Evolutionary conservation across 176 grass and related monocot species (phyloP), one percentile per base, ranked within the genome.

Genomic region (Panicum miliaceum): DNA sequence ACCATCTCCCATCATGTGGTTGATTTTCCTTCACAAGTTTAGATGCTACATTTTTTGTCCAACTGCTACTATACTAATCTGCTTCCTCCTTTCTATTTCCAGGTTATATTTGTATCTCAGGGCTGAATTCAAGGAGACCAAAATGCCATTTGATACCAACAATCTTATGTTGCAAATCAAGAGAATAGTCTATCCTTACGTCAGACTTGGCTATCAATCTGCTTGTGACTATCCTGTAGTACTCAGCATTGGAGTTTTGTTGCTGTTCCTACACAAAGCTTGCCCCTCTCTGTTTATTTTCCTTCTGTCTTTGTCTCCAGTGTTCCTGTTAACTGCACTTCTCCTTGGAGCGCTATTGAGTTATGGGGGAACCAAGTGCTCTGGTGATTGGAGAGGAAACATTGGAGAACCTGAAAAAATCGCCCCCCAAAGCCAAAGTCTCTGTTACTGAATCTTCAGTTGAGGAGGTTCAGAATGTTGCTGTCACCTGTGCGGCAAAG

Each of bases 261-360:
- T 92, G 15, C 70, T 94, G 13, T 53, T 89, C 29, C 47, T 94
- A 3, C 88, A 81, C 27, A 82, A 8, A 26, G 20, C 67, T 16
- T 92, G 71, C 25, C 92, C 78, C 58, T 13, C 77, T 36, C 82
- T 86, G 10, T 59, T 85, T 4, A 6, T 8, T 29, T 58, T 82
- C 46, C 14, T 85, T 1, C 5, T 82, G 75, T 59, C 63, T 59
- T 91, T 83, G 25, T 89, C 92, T 68, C 78, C 92, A 1, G 84
- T 89, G 7, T 75, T 94, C 71, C 42, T 85, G n/a, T 87, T 88
- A 72, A 91, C 92, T 0, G 82, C 92, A n/a, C 43, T 94, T 82
- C 81, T 94, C 23, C 92, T 94, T 64, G 89, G 92, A 66, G 81
- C 85, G 29, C 67, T 94, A 52, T 16, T 94, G 65, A 87, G 60